Evolutionary conservation across 2,329 filamentous ascomycete species (phyloP).

Genomic region (Allantophomopsis cytisporea): DNA sequence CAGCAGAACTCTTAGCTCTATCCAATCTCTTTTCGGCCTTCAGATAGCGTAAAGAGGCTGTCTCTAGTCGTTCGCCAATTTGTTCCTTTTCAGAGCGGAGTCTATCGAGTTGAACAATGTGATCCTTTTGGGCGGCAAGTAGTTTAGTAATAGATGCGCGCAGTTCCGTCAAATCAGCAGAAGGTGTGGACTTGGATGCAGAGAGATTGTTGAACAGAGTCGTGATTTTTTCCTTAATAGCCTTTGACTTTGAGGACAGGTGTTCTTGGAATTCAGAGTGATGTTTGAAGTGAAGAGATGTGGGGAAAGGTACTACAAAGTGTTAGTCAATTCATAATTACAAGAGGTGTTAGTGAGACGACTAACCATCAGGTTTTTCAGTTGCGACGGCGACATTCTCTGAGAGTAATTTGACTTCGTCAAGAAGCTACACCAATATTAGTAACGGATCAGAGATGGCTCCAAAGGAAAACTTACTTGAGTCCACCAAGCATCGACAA

Average conservation of each 20-base stretch:
- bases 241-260: slow-evolving; percentile 59
- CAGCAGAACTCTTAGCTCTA: slow-evolving; percentile 73
- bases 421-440: slow-evolving; percentile 33
- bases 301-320: slow-evolving; percentile 38
- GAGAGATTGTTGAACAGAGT: slow-evolving; percentile 48
- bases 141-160: slow-evolving; percentile 64
- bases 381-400: slow-evolving; percentile 31
- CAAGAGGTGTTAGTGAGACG: slow-evolving; percentile 12
- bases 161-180: slow-evolving; percentile 57
- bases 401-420: slow-evolving; percentile 49
- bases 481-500: slow-evolving; percentile 86
- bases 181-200: slow-evolving; percentile 34
- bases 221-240: slow-evolving; percentile 63
- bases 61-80: slow-evolving; percentile 75
- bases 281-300: slow-evolving; percentile 47
- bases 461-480: slow-evolving; percentile 47
- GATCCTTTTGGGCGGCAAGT: slow-evolving; percentile 71
- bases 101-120: slow-evolving; percentile 62
- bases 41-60: slow-evolving; percentile 81
- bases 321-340: slow-evolving; percentile 10
- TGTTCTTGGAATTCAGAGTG: slow-evolving; percentile 68
- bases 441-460: slow-evolving; percentile 3
- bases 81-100: slow-evolving; percentile 69
- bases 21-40: slow-evolving; percentile 93
- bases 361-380: slow-evolving; percentile 23